Percentiles rank a stretch among this genome's conserved stretches.
Evolutionary conservation across 2,329 filamentous ascomycete species (phyloP).

Genomic region (Lecanicillium sp.): DNA sequence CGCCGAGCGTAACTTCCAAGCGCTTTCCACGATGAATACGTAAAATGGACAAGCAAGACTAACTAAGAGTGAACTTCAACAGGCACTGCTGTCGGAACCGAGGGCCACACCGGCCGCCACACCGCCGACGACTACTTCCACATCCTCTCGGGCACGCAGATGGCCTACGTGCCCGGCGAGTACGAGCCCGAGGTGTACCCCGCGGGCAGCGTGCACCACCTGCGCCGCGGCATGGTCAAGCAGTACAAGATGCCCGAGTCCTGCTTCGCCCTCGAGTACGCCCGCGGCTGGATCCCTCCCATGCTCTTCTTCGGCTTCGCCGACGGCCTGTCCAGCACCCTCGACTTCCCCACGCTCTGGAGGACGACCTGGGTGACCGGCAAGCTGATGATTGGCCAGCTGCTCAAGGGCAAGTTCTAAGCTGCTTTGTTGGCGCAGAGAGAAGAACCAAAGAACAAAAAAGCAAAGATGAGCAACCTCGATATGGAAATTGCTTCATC

Average conservation of each 20-base stretch:
- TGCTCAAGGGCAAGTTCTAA: constrained; percentile 66
- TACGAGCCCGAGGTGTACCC: constrained; percentile 66
- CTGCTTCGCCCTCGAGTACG: constrained; percentile 80
- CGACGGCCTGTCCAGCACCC: constrained; percentile 71
- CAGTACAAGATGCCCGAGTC: constrained; percentile 75
- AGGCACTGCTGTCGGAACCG: constrained; percentile 72
- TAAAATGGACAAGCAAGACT: background rate
- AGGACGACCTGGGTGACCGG: constrained; percentile 69
- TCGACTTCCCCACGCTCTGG: constrained; percentile 83
- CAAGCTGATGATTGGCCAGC: constrained; percentile 68
- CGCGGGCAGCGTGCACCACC: constrained; percentile 64
- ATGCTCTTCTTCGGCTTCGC: constrained; percentile 90
- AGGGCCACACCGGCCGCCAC: constrained; percentile 83
- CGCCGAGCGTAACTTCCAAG: background rate
- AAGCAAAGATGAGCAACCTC: too few relatives aligned
- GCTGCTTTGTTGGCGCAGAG: too few relatives aligned
- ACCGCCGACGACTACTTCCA: constrained; percentile 93
- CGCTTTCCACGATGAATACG: too few relatives aligned
- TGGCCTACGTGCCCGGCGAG: constrained; percentile 64
- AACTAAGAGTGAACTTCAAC: background rate
- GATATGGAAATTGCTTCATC: too few relatives aligned
- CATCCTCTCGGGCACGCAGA: constrained; percentile 74
- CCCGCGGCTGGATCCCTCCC: constrained; percentile 82
- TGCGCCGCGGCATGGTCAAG: constrained; percentile 65
- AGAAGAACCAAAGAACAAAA: too few relatives aligned